Percentiles rank a stretch among this genome's conserved stretches.
phyloP scores from a whole-genome alignment of 257 asterid species.

The Leptodermis oblonga region DNA sequence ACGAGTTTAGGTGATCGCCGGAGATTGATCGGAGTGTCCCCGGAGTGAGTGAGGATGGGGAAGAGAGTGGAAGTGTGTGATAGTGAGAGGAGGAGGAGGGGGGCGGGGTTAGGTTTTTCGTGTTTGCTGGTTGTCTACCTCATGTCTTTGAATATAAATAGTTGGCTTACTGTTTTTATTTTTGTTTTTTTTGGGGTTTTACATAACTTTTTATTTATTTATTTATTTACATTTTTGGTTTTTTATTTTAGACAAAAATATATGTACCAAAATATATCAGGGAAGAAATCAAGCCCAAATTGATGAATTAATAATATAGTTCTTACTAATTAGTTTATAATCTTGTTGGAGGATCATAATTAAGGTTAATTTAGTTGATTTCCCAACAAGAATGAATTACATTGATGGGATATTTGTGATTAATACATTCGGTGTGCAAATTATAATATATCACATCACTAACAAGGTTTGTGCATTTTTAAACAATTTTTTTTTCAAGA shows the following conservation, averaged over 20 bases:
- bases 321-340: background rate
- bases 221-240: background rate
- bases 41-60: constrained; percentile 31
- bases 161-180: constrained; percentile 26
- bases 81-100: constrained; percentile 21
- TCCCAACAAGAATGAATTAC: background rate
- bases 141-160: constrained; percentile 54
- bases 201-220: constrained; percentile 1
- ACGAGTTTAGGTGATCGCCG: constrained; percentile 28
- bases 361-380: background rate
- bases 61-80: constrained; percentile 18
- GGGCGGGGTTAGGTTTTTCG: constrained; percentile 42
- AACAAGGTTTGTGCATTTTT: background rate
- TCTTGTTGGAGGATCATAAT: background rate
- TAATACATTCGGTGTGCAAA: background rate
- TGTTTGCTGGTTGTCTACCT: constrained; percentile 37
- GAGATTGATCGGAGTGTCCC: constrained; percentile 51
- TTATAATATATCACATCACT: background rate
- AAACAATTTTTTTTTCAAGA: too few species aligned
- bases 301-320: background rate
- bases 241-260: background rate
- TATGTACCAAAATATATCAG: constrained; percentile 6
- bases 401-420: background rate
- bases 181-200: constrained; percentile 15
- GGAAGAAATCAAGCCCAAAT: constrained; percentile 4